Base-by-base conservation (phyloP, 2,329 filamentous ascomycete genomes). In the Parastagonospora avenae region DNA sequence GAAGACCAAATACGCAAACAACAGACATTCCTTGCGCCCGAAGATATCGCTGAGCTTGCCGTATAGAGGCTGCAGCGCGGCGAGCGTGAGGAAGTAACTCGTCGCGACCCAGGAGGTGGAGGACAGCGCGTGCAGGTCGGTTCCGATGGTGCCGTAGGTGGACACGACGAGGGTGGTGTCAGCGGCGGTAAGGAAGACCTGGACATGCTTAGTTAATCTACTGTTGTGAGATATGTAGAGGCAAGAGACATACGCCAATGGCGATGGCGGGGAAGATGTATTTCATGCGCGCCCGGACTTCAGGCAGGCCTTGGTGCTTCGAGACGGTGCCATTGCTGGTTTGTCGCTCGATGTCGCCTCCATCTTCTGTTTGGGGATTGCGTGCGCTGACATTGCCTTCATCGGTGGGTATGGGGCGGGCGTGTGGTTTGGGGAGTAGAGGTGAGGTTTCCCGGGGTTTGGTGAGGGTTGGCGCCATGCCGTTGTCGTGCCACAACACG, bases 131-230 rank as follows among this genome's bases (percentile, higher is more conserved):
- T 89, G 79, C 27, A 93, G 76, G 56, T 92, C 90, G 49, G 82
- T 90, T 9, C 89, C 89, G 62, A 93, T 92, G 55, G 82, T 85
- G 42, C 87, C 88, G 70, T 92, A 92, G n/a, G 82, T 86, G n/a
- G 85, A 85, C 42, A 92, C 84, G 28, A 90, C 86, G 46, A 92
- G 84, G 0, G 90, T 90, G 70, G 92, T 88, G 66, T 93, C 90
- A n/a, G 70, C 70, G 12, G 89, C 87, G 15, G 86, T 82, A 7
- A 93, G 79, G 66, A 90, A 90, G 35, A 92, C 77, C 86, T 89
- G 64, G 35, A 11, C 4, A 27, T 47, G 30, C 9, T 7, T 54
- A 11, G 46, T 41, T 30, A n/a, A 15, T 28, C 15, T 14, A 29
- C 36, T 41, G 6, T 33, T 19, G 28, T 7, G 38, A 19, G 32